Base-by-base conservation (phyloP, 352 stramenopile genomes). In the Peronosclerospora sorghi region DNA sequence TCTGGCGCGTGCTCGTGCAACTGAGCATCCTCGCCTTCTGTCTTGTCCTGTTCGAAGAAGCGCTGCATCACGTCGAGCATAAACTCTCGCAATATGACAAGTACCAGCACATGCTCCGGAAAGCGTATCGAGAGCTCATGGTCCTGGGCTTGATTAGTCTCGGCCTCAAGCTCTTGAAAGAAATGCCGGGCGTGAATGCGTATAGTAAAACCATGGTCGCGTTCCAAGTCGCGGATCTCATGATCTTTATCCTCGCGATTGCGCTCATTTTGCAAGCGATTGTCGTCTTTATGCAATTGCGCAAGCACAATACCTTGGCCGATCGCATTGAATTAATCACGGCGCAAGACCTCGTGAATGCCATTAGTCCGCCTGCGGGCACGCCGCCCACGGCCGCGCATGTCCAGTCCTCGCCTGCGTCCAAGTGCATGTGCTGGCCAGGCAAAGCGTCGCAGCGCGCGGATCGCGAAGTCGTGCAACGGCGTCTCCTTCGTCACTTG, bases 21-120 rank as follows among this genome's bases (percentile, higher is more conserved):
- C 44, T 83, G 29, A 74, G 57, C 37, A 35, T 80, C 13, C 48
- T 83, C 29, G 67, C 75, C 1, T 30, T 69, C n/a, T 73, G 40
- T 35, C 40, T 86, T 10, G 57, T 83, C 8, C 5, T 70, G n/a
- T 60, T 81, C 8, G 73, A 86, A 41, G 41, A 41, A 1, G 28
- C 20, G 9, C 49, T 83, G 32, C 70, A 86, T 35, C 27, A 48
- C n/a, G 48, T 81, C 5, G 61, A 72, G 28, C 63, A 80, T 45
- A 56, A 72, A 32, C 44, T 82, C n/a, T 41, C 60, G 1, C 51
- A 44, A 21, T 76, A 68, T 43, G 63, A 65, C 32, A 86, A 83
- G 54, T 86, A 82, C 42, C 47, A 78, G 38, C 63, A 83, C 29
- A 86, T 86, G 59, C 52, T 83, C 21, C 72, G 60, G 17, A 85